Base-by-base conservation (phyloP, 257 asterid species). In the Solanum paucissectum region DNA sequence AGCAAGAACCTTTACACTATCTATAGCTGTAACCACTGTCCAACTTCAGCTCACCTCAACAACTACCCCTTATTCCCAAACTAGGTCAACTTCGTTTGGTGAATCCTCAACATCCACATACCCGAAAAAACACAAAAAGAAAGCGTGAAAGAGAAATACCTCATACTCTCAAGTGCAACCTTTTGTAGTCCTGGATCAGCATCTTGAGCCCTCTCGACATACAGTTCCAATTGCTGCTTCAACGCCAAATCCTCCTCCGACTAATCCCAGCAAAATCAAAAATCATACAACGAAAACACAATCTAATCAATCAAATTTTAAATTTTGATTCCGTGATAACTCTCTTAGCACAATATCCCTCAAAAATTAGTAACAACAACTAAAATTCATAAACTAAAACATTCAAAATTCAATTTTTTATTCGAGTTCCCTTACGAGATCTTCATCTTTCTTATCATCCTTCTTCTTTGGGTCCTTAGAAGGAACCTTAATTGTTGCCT, bases 381-480 rank as follows among this genome's bases (percentile, higher is more conserved):
- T 69, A 29, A 29, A 44, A 27, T 7, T n/a, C 27, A 16, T 12
- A 13, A 49, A 33, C 12, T 42, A 23, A 84, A 40, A 76, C 12
- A 23, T 38, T 13, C 12, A 76, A 76, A 38, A 5, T 40, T n/a
- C 13, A 7, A 37, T 5, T 23, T 44, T 76, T 49, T 1, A 8
- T 46, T 46, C 25, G 3, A 46, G 5, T 29, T 69, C 12, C 90
- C 99, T 91, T 89, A 97, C 99, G 32, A 95, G 99, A 95, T 97
- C 99, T 89, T 97, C 99, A 58, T 97, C 99, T 64, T 95, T 94
- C 92, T 95, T 94, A 12, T 96, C 99, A n/a, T 96, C 98, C 93
- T 95, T 96, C 93, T 95, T 95, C 90, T 95, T 97, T 0, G 83
- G 93, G 91, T 96, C 99, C 88, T 96, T 95, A 5, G 97, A 73